phyloP scores from a whole-genome alignment of 768 basidiomycete genomes.

The Suillus alpinus region DNA sequence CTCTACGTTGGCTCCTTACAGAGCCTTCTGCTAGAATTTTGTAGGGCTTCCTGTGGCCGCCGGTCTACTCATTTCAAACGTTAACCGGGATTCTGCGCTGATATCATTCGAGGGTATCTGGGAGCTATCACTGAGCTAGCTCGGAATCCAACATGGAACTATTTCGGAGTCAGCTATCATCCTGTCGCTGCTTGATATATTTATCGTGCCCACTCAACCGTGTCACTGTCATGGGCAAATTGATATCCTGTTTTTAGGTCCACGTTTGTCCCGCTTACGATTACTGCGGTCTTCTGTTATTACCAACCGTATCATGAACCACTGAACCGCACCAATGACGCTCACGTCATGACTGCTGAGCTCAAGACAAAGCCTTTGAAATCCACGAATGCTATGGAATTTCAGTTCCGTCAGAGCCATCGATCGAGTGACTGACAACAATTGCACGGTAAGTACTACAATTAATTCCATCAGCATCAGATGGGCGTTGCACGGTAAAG shows the following conservation, averaged over 20 bases:
- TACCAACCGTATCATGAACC: neutral
- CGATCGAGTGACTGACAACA: neutral
- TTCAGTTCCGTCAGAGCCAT: neutral
- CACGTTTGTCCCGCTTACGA: conserved; percentile 13
- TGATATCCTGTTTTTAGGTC: conserved; percentile 6
- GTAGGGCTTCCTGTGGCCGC: neutral
- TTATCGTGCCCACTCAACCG: neutral
- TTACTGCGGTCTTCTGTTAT: neutral
- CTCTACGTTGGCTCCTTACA: neutral
- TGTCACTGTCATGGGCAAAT: conserved; percentile 3
- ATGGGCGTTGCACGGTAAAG: neutral
- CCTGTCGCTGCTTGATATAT: conserved; percentile 3
- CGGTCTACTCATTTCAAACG: neutral
- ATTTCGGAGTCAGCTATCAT: neutral
- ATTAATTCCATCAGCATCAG: neutral
- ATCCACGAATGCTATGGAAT: neutral
- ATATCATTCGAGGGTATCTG: neutral
- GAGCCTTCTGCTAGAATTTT: neutral
- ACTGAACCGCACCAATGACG: neutral
- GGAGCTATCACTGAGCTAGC: neutral
- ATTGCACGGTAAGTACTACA: neutral
- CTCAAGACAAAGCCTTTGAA: neutral
- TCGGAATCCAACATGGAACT: neutral
- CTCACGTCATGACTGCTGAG: neutral
- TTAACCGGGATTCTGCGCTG: neutral